Percentiles rank a stretch among this genome's conserved stretches.
Evolutionary conservation across 768 basidiomycete species (phyloP).

Genomic region (Naganishia friedmannii): DNA sequence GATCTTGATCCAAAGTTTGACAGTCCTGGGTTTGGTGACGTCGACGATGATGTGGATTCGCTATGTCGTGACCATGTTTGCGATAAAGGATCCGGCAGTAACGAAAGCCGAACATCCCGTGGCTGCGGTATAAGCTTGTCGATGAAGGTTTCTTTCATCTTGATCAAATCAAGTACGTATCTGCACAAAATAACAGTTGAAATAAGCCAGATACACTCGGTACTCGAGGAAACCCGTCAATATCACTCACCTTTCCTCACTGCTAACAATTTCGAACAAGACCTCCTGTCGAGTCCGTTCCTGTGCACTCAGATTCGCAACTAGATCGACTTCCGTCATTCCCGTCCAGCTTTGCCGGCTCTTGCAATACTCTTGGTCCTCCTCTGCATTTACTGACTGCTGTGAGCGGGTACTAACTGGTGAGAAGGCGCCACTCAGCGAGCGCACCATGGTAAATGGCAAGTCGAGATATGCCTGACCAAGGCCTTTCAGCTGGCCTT

Average conservation of each 20-base stretch:
- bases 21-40: conserved; percentile 2
- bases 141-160: conserved; percentile 91
- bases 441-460: no score
- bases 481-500: no score
- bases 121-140: conserved; percentile 84
- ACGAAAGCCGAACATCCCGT: conserved; percentile 53
- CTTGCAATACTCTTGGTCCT: conserved; percentile 15
- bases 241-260: conserved; percentile 79
- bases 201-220: conserved; percentile 18
- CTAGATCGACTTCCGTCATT: conserved; percentile 87
- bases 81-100: conserved; percentile 35
- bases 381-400: neutral
- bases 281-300: conserved; percentile 96
- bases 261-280: conserved; percentile 91
- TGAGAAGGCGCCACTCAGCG: conserved; percentile 1
- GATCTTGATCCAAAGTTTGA: conserved; percentile 13
- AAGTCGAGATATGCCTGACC: no score
- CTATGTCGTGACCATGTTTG: conserved; percentile 15
- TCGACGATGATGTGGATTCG: conserved; percentile 34
- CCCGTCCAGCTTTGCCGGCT: conserved; percentile 69
- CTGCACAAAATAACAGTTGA: conserved; percentile 55
- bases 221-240: neutral
- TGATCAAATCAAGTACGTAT: conserved; percentile 84
- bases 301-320: conserved; percentile 84
- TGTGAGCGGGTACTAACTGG: neutral